Base-by-base conservation (phyloP, 2,329 filamentous ascomycete species). In the Cladosporium sphaerospermum region DNA sequence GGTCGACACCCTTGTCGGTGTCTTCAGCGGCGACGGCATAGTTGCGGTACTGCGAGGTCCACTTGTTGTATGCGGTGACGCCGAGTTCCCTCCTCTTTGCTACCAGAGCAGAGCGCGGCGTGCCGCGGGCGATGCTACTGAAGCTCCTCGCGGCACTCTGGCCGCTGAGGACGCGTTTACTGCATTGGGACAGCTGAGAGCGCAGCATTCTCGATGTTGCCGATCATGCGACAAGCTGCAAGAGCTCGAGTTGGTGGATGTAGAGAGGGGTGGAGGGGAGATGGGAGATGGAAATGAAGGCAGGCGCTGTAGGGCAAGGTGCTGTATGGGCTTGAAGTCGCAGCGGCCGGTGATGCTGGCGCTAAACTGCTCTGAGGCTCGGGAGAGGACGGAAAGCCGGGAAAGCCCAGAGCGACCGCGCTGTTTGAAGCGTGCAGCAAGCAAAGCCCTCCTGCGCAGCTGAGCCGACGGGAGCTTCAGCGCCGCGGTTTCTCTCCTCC, bases 1-100 rank as follows among this genome's bases (percentile, higher is more conserved):
- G 83, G 70, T 96, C 89, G 67, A 85, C 82, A 63, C 82, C 81
- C 68, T 79, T 78, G 67, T 75, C 73, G 49, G 75, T 78, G 40
- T 81, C 79, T 68, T 82, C 78, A 4, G 78, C 77, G 54, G 80
- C 71, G 58, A 78, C 69, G 51, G 82, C 82, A 78, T 85, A 85
- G 56, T 67, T 67, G 60, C 81, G 76, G 60, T 71, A 73, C 64
- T 76, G 74, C 49, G 65, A 61, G 57, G 70, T 66, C 63, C 76
- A 72, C 61, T 71, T 67, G 64, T 73, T 71, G 61, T 64, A 64
- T 41, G 60, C 54, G 52, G 68, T 61, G 16, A 76, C 58, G 37
- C 74, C 72, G 43, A 78, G 69, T 53, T 74, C 69, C 56, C 74
- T 68, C 60, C 75, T 73, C 68, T 73, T 75, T 58, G 75, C 73